Evolutionary conservation across 345 rosid species (phyloP).

Genomic region (Stellera chamaejasme): DNA sequence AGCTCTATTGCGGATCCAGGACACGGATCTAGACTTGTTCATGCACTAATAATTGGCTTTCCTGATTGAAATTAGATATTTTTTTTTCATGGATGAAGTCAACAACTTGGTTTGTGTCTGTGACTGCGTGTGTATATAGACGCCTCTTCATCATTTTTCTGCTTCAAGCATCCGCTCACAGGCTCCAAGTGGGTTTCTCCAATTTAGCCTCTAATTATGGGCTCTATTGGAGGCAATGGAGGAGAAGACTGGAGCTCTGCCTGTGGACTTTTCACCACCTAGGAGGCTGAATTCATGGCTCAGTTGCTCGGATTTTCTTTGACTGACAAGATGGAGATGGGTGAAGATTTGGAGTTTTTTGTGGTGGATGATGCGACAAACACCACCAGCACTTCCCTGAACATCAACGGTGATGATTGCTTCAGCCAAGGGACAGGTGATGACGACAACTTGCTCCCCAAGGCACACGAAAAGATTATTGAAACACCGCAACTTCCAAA

Average conservation of each 20-base stretch:
- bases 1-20: conserved; percentile 15
- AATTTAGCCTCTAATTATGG: conserved; percentile 21
- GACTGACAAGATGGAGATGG: conserved; percentile 13
- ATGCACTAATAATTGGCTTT: conserved; percentile 19
- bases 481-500: conserved; percentile 27
- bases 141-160: conserved; percentile 9
- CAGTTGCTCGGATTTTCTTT: conserved; percentile 41
- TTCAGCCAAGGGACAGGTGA: conserved; percentile 25
- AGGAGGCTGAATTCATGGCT: conserved; percentile 72
- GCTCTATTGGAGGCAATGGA: conserved; percentile 28
- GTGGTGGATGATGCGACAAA: conserved; percentile 31
- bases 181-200: not conserved
- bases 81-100: conserved; percentile 12
- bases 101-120: conserved; percentile 21
- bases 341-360: conserved; percentile 22
- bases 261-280: conserved; percentile 39
- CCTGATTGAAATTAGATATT: conserved; percentile 14
- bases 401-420: conserved; percentile 24
- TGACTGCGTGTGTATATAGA: conserved; percentile 19
- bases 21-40: conserved; percentile 14
- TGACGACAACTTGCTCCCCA: conserved; percentile 24
- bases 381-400: conserved; percentile 31
- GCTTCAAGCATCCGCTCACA: conserved; percentile 12
- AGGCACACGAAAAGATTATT: conserved; percentile 22
- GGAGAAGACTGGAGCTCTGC: conserved; percentile 56